phyloP scores from a whole-genome alignment of 345 rosid species.

The Heritiera littoralis region DNA sequence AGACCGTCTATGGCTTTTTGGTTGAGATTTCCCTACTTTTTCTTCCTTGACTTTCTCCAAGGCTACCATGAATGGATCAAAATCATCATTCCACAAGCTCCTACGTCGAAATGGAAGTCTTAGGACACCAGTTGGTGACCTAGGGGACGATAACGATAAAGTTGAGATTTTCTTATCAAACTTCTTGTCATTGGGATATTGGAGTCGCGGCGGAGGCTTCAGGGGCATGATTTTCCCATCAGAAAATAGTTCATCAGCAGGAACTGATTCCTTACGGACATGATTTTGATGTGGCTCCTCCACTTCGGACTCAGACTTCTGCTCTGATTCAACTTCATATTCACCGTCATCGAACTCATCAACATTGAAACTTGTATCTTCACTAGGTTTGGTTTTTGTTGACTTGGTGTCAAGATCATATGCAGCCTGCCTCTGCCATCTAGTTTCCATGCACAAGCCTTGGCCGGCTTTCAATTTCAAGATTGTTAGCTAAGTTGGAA shows the following conservation, averaged over 20 bases:
- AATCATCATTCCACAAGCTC: slow-evolving; percentile 53
- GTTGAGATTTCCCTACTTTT: background rate
- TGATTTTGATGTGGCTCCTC: background rate
- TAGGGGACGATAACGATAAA: slow-evolving; percentile 20
- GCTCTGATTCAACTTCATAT: background rate
- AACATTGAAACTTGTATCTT: slow-evolving; percentile 21
- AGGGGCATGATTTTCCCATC: slow-evolving; percentile 50
- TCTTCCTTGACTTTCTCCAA: slow-evolving; percentile 47
- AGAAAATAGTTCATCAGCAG: slow-evolving; percentile 52
- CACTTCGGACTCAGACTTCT: background rate
- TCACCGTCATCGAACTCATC: slow-evolving; percentile 24
- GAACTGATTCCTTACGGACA: slow-evolving; percentile 25
- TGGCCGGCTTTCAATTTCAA: background rate
- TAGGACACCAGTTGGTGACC: slow-evolving; percentile 15
- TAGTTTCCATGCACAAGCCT: background rate
- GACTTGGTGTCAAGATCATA: slow-evolving; percentile 10
- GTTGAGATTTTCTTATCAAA: slow-evolving; percentile 4
- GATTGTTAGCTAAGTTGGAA: no score
- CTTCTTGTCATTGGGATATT: background rate
- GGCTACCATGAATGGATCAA: slow-evolving; percentile 59
- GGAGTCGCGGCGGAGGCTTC: slow-evolving; percentile 45
- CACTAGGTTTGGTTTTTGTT: slow-evolving; percentile 8
- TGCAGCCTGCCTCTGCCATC: background rate
- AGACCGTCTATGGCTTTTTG: slow-evolving; percentile 28
- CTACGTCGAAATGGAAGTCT: slow-evolving; percentile 30